Percentiles rank a stretch among this genome's conserved stretches.
These are phyloP conservation scores for Zangia roseola DNA, from an alignment of 768 basidiomycete genomes.

Conservation along the genomic window DNA sequence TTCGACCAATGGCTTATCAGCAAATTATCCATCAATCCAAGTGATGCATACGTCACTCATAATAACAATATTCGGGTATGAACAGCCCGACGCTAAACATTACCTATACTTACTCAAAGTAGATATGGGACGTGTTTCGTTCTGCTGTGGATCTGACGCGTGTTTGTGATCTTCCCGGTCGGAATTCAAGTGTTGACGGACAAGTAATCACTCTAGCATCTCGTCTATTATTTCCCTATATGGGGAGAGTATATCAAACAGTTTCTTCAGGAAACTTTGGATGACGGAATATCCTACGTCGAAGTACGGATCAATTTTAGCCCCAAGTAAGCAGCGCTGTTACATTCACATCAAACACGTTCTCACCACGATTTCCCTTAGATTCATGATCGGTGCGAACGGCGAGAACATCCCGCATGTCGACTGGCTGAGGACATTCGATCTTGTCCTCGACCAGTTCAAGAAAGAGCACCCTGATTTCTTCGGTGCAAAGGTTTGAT, in stretches of 20 bases:
- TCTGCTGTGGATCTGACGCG: constrained; percentile 49
- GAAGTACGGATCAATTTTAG: constrained; percentile 70
- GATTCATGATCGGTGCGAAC: constrained; percentile 55
- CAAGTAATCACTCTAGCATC: constrained; percentile 23
- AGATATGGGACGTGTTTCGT: constrained; percentile 79
- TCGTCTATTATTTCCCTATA: constrained; percentile 53
- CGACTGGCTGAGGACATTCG: constrained; percentile 57
- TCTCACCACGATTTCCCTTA: constrained; percentile 21
- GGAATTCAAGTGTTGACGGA: neutral
- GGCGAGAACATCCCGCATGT: constrained; percentile 59
- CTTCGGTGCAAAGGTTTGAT: constrained; percentile 58
- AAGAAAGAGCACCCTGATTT: constrained; percentile 61
- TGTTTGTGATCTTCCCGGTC: constrained; percentile 35
- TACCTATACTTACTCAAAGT: neutral
- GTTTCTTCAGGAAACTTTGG: constrained; percentile 60
- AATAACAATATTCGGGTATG: constrained; percentile 65
- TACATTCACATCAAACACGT: neutral
- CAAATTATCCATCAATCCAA: constrained; percentile 64
- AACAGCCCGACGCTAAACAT: neutral
- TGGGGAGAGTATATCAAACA: constrained; percentile 59
- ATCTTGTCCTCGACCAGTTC: constrained; percentile 50
- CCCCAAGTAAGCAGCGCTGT: constrained; percentile 41
- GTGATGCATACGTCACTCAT: constrained; percentile 70
- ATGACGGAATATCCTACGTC: constrained; percentile 70
- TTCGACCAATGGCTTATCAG: constrained; percentile 68